Conservation (phyloP, 352 stramenopile genomes). For the Pythium catenulatum region DNA sequence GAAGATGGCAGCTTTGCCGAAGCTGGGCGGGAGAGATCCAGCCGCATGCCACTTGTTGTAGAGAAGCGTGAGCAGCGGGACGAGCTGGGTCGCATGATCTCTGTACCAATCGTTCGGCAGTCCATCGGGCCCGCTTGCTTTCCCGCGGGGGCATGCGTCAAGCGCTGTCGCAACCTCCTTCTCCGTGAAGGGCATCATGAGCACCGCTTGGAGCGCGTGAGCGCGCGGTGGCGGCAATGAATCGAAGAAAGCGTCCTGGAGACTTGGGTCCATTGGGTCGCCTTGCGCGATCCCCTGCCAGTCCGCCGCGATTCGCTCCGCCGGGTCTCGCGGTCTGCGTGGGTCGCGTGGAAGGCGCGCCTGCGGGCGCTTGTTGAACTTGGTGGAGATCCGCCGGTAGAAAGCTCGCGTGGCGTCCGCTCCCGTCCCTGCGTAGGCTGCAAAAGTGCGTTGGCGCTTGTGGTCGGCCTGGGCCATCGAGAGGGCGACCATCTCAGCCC, state of each 20-base stretch:
- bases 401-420: background rate
- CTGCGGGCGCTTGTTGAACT: background rate
- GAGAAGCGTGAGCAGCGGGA: background rate
- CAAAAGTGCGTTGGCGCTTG: background rate
- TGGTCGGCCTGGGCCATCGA: background rate
- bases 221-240: background rate
- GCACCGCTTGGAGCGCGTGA: background rate
- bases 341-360: too few relatives aligned
- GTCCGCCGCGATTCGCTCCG: too few relatives aligned
- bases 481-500: background rate
- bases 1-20: background rate
- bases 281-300: too few relatives aligned
- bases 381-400: background rate
- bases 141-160: background rate
- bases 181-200: background rate
- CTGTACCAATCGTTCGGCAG: conserved; percentile 15
- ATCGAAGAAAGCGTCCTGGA: background rate
- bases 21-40: background rate
- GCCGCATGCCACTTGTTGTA: background rate
- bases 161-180: background rate
- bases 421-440: background rate
- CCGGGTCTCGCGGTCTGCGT: too few relatives aligned
- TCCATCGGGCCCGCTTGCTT: conserved; percentile 1
- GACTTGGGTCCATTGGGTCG: too few relatives aligned
- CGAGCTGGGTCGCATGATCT: background rate